Evolutionary conservation across 2,329 filamentous ascomycete species (phyloP).

Genomic region (Microsporum ferrugineum): DNA sequence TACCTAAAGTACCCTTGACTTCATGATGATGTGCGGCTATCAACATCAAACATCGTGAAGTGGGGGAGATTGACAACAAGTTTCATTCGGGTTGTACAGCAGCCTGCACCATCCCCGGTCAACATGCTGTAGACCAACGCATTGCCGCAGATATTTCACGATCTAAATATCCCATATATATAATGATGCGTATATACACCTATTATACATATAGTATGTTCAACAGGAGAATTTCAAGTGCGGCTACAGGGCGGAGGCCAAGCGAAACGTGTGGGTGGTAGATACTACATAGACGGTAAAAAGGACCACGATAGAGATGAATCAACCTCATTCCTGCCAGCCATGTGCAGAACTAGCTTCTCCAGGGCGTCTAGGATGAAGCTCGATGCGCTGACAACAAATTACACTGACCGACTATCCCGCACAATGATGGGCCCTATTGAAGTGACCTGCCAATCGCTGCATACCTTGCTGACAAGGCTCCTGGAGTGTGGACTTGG

Average conservation of each 20-base stretch:
- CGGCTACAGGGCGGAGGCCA: too few relatives aligned
- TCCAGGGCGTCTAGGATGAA: not conserved
- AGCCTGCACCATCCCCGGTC: slow-evolving; percentile 1
- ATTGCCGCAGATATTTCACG: not conserved
- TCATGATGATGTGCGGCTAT: not conserved
- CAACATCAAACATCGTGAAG: not conserved
- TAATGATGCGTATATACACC: not conserved
- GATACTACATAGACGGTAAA: not conserved
- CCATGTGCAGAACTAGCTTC: not conserved
- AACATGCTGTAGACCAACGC: not conserved
- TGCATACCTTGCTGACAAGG: not conserved
- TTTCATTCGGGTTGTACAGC: not conserved
- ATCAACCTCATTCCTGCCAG: not conserved
- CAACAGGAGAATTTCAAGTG: not conserved
- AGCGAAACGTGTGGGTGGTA: too few relatives aligned
- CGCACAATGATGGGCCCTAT: not conserved
- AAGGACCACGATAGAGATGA: not conserved
- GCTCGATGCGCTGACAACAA: not conserved
- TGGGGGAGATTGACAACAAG: slow-evolving; percentile 1
- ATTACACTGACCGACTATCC: not conserved
- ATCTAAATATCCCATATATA: not conserved
- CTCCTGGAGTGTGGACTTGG: not conserved
- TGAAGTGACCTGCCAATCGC: not conserved
- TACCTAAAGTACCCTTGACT: slow-evolving; percentile 1
- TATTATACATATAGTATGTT: not conserved